Base-by-base conservation (phyloP, 1,284 basidiomycete species). In the Sporisorium scitamineum region DNA sequence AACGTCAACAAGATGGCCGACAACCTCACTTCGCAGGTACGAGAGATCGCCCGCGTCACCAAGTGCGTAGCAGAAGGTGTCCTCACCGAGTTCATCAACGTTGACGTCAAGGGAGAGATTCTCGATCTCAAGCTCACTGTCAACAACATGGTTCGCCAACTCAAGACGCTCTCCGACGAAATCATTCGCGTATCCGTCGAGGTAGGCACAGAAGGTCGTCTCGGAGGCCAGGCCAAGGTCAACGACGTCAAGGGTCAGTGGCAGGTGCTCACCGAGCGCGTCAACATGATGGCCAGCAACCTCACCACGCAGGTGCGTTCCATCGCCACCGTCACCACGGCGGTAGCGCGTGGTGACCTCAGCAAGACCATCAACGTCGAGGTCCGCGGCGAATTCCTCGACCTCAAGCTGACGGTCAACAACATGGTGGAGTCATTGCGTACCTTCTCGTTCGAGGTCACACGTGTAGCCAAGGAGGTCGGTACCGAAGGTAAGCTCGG, bases 81-180 rank as follows among this genome's bases (percentile, higher is more conserved):
- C 83, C 88, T 98, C 55, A 90, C 89, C 76, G 93, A 94, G 86
- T 91, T 92, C 47, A 94, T 98, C 86, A 92, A 94, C 73, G 95
- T 97, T 73, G 95, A 97, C 82, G 95, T 96, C 26, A 93, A 95
- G 85, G 95, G 96, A 68, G 96, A 98, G 88, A 97, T 99, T 89
- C 88, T 97, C 9, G 95, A 97, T 78, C 88, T 98, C 85, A 98
- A 89, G 84, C 86, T 87, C 39, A 86, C 85, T 9, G 85, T 86
- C 66, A 86, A 86, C 73, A 85, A 85, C 72, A 86, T 86, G 85
- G 84, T 75, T 34, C 61, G 82, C 20, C 83, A 84, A 61, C 76
- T 84, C 60, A 79, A 80, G 63, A 84, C 76, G 41, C 76, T 85
- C 37, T 81, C 79, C 0, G 83, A 85, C 64, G 84, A 85, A 61